These are phyloP conservation scores for Colletotrichum abscissum DNA, from an alignment of 2,329 filamentous ascomycete genomes.

Conservation along the genomic window DNA sequence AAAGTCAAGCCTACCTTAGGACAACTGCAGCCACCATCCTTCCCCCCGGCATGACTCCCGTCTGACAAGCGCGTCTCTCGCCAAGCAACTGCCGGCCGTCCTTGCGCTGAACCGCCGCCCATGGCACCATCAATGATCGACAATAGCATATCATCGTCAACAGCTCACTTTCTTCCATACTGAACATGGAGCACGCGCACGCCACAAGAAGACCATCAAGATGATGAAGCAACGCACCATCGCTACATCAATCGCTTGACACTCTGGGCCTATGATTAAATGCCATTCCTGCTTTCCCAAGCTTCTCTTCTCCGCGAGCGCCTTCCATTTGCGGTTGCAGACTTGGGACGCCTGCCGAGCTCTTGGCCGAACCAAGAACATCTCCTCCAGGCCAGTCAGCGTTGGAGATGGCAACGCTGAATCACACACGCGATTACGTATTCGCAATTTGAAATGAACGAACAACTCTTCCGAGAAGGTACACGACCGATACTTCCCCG, in stretches of 20 bases:
- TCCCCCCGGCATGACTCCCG: neutral
- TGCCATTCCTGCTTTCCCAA: neutral
- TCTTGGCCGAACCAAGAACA: conserved; percentile 25
- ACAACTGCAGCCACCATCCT: neutral
- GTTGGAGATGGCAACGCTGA: neutral
- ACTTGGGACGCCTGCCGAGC: conserved; percentile 24
- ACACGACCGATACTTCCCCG: conserved; percentile 17
- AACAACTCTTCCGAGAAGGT: neutral
- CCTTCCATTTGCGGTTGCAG: conserved; percentile 22
- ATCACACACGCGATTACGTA: conserved; percentile 20
- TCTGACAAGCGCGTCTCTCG: neutral
- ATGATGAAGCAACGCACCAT: neutral
- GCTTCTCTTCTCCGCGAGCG: neutral
- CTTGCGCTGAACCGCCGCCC: neutral
- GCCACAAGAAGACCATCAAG: neutral
- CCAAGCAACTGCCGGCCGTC: conserved; percentile 8
- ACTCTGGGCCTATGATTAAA: rapidly evolving
- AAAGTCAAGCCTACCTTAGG: neutral
- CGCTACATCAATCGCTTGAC: neutral
- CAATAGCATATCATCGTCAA: neutral
- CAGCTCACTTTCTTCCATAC: neutral
- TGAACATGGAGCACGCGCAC: neutral
- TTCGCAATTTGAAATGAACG: conserved; percentile 10
- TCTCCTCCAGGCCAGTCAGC: conserved; percentile 17
- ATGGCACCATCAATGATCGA: neutral